These are phyloP conservation scores for Trichosporon sp. DNA, from an alignment of 1,284 basidiomycete genomes.

Conservation along the genomic window DNA sequence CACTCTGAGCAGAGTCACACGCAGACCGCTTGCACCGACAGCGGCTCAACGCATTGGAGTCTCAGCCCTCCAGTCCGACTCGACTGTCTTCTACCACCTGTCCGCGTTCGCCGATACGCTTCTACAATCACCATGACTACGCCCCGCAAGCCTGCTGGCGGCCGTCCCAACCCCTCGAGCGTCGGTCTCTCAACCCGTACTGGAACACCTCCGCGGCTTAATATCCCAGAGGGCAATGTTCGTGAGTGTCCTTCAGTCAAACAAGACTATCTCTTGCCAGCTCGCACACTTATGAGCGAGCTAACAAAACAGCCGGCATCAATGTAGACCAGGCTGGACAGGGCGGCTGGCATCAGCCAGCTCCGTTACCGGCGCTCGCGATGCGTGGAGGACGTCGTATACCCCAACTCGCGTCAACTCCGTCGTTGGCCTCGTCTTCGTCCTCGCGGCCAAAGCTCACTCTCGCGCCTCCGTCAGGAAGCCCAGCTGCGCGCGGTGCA, in stretches of 20 bases:
- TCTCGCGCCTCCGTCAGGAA: slow-evolving; percentile 23
- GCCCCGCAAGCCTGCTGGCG: slow-evolving; percentile 16
- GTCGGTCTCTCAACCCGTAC: background rate
- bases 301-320: slow-evolving; percentile 32
- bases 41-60: background rate
- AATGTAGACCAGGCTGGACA: slow-evolving; percentile 42
- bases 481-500: slow-evolving; percentile 9
- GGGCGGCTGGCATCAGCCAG: slow-evolving; percentile 41
- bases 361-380: slow-evolving; percentile 12
- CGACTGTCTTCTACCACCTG: background rate
- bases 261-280: background rate
- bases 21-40: background rate
- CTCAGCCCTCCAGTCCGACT: background rate
- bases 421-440: slow-evolving; percentile 18
- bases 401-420: slow-evolving; percentile 10
- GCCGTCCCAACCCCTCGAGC: slow-evolving; percentile 16
- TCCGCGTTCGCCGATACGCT: background rate
- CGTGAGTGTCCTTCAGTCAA: slow-evolving; percentile 34
- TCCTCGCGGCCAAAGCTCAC: slow-evolving; percentile 34
- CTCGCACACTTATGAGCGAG: background rate
- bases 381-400: slow-evolving; percentile 3
- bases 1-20: too few relatives aligned
- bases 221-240: slow-evolving; percentile 45
- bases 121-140: slow-evolving; percentile 6
- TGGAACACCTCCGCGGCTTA: slow-evolving; percentile 26